Evolutionary conservation across 208 protist genomes (phyloP), one percentile per base, ranked within the genome.

Genomic region (Acanthamoeba healyi): DNA sequence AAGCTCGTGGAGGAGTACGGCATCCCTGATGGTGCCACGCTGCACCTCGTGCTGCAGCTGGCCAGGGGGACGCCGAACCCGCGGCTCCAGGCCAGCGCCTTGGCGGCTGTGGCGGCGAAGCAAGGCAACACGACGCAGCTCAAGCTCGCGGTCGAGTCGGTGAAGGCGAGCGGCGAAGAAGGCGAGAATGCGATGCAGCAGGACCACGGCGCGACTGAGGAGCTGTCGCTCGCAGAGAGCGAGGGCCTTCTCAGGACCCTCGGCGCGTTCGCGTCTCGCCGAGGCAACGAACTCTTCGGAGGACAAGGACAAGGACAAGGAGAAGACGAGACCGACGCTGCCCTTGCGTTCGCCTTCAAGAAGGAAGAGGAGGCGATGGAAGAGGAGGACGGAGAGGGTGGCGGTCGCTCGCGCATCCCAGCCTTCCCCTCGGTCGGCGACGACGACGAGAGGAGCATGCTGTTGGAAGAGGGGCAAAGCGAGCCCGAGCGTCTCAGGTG

Each of bases 1-100:
- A 34, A 17, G 40, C 19, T 54, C 5, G 26, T 82, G 19, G 36
- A 42, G 32, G 72, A 82, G 0, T 19, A 38, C 72, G 19, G 22
- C 42, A 22, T 82, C 15, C 72, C 72, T 46, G 29, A 38, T 38
- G 72, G 72, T 14, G 72, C 72, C 9, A 46, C 36, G 19, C 12
- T 82, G 34, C 72, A 82, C 19, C 38, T 82, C 36, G 72, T 82
- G 17, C 36, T 82, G 72, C 72, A 38, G 10, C 72, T 82, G 42
- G 24, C 26, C 32, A n/a, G n/a, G 61, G n/a, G n/a, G n/a, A n/a
- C n/a, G n/a, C n/a, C n/a, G n/a, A n/a, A n/a, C n/a, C n/a, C n/a
- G n/a, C n/a, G n/a, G n/a, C n/a, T 36, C 29, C 5, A 9, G 34
- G 2, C 34, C 72, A 32, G 26, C 24, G 0, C 3, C 36, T 46